Base-by-base conservation (phyloP, 805 yeast species). In the Danielia oregonensis region DNA sequence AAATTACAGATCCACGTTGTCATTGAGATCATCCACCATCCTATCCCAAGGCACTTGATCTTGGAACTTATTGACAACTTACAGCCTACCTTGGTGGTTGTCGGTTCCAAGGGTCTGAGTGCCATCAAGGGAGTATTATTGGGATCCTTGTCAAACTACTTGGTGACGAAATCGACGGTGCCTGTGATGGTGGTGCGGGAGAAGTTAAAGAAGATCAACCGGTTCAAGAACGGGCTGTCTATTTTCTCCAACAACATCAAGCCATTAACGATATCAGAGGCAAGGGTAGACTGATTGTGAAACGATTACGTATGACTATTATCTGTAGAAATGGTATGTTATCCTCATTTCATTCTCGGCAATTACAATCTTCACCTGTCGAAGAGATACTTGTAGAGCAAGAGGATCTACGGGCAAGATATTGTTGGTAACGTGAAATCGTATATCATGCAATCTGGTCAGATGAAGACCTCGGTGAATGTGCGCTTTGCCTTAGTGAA, bases 141-240 rank as follows among this genome's bases (percentile, higher is more conserved):
- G 41, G 91, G 91, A 3, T 78, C 85, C 2, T 68, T 83, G 38
- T 79, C 86, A 3, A 82, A 82, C 48, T 82, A 82, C 54, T 61
- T 82, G 42, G 86, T 82, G 12, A 78, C 86, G 12, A 78, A 79
- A 54, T 74, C 81, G 48, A 63, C 79, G 12, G 86, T 79, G 2
- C 89, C 91, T 0, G 89, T 82, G 15, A 82, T 82, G 91, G 89
- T 82, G 31, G 91, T 83, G 14, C 69, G 85, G 40, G 75, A 76
- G 46, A 82, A 80, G 54, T 67, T 83, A 51, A 81, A 82, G 63
- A 81, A 81, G 61, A 70, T 79, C 43, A 74, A 79, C 39, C 70
- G 80, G 47, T 74, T 76, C 56, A 68, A 66, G 55, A 51, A 53
- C 30, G 72, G 73, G 7, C 55, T 66, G 25, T 65, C 73, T 30